Evolutionary conservation across 345 rosid genomes (phyloP), one percentile per base, ranked within the genome.

Genomic region (Populus pruinosa): DNA sequence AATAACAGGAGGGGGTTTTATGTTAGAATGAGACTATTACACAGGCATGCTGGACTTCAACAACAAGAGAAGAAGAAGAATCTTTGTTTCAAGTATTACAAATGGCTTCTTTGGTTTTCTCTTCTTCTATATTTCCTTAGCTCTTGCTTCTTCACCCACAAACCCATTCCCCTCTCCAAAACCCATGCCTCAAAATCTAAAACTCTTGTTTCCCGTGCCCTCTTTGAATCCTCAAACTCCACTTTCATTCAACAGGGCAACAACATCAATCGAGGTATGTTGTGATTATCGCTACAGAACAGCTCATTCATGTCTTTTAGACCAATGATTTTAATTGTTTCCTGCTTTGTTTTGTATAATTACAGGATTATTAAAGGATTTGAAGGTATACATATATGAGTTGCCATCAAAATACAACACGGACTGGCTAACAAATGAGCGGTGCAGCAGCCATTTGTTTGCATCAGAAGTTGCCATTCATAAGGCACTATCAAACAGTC

Each of bases 381-480:
- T 92, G 93, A 96, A 88, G 87, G 79, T 96, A 13, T 96, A 81
- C 80, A 77, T 93, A 33, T 96, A 96, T 69, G 97, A 91, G 44
- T 77, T 96, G 63, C 99, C 97, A 13, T 79, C 94, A 1, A 88
- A 86, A 80, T 96, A 82, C 86, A 96, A 93, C 85, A 80, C 70
- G 53, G 90, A 90, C 20, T 96, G 99, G 99, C 85, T 96, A 62
- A 77, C 87, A 14, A 90, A 96, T 84, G 88, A 90, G 23, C 83
- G 99, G 27, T 96, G 99, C 81, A 86, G 88, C 85, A 90, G 64
- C 81, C 99, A 93, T 66, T 83, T 96, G 82, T 96, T 96, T 49
- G 99, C 99, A 14, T 85, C 99, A 3, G 99, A 96, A 86, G 99
- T 96, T 13, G 97, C 98, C 13, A 86, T 96, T 18, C 99, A 96